Evolutionary conservation across 1,139 yeast genomes (phyloP).

Genomic region (Pneumocystis sp.): DNA sequence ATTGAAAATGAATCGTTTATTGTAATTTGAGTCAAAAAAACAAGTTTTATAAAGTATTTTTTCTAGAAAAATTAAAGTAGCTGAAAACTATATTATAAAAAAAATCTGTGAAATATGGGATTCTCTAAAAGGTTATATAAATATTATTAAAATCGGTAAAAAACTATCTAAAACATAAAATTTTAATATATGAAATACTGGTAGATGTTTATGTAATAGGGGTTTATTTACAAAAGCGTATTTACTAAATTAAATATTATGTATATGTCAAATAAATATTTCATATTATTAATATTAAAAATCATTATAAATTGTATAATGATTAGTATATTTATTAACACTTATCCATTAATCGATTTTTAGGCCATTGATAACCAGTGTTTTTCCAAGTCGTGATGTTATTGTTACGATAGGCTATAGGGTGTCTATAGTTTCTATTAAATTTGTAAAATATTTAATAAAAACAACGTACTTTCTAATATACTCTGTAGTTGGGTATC

Average conservation of each 20-base stretch:
- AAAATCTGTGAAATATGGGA: neutral
- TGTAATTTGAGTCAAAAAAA: neutral
- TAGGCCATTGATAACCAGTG: slow-evolving; percentile 57
- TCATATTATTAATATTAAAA: neutral
- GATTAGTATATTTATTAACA: slow-evolving; percentile 20
- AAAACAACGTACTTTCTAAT: slow-evolving; percentile 28
- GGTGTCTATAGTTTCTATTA: slow-evolving; percentile 26
- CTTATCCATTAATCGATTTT: slow-evolving; percentile 33
- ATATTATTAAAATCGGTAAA: neutral
- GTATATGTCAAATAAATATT: neutral
- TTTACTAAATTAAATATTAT: neutral
- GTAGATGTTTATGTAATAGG: neutral
- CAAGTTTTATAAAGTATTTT: neutral
- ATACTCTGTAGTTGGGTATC: slow-evolving; percentile 59
- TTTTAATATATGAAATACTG: neutral
- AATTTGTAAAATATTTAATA: neutral
- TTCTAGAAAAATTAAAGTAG: neutral
- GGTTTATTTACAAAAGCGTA: neutral
- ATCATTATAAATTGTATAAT: neutral
- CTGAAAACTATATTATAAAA: neutral
- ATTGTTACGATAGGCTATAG: slow-evolving; percentile 43
- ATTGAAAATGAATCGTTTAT: neutral
- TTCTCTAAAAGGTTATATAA: neutral
- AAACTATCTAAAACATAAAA: neutral
- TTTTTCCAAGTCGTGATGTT: slow-evolving; percentile 52